Evolutionary conservation across 257 asterid species (phyloP).

Genomic region (Capsicum pubescens): DNA sequence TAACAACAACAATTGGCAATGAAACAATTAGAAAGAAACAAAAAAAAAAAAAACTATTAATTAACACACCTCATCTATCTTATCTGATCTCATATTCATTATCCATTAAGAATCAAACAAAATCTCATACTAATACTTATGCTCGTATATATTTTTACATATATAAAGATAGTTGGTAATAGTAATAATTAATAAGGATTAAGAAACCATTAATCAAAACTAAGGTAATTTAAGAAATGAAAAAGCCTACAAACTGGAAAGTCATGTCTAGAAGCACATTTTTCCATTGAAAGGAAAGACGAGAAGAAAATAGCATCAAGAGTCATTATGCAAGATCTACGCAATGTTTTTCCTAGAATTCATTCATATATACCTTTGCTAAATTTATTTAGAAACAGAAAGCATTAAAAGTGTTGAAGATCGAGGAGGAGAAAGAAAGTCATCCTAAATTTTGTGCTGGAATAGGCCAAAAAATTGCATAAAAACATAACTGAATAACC

Average conservation of each 20-base stretch:
- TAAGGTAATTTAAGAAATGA: neutral
- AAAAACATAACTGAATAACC: constrained; percentile 47
- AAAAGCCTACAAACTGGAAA: neutral
- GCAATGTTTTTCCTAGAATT: neutral
- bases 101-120: constrained; percentile 23
- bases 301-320: neutral
- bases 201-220: constrained; percentile 33
- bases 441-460: constrained; percentile 33
- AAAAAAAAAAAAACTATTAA: neutral
- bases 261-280: neutral
- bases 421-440: neutral
- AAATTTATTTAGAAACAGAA: neutral
- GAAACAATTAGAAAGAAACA: neutral
- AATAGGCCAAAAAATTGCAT: constrained; percentile 52
- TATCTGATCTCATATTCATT: constrained; percentile 13
- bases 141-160: no score
- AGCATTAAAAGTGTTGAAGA: neutral
- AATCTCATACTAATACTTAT: neutral
- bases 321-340: neutral
- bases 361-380: neutral
- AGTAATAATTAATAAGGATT: neutral
- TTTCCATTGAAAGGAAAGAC: neutral
- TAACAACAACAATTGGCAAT: neutral
- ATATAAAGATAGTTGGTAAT: no score
- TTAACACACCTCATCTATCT: neutral